Evolutionary conservation across 805 yeast genomes (phyloP).

Genomic region (Kuraishia cidri): DNA sequence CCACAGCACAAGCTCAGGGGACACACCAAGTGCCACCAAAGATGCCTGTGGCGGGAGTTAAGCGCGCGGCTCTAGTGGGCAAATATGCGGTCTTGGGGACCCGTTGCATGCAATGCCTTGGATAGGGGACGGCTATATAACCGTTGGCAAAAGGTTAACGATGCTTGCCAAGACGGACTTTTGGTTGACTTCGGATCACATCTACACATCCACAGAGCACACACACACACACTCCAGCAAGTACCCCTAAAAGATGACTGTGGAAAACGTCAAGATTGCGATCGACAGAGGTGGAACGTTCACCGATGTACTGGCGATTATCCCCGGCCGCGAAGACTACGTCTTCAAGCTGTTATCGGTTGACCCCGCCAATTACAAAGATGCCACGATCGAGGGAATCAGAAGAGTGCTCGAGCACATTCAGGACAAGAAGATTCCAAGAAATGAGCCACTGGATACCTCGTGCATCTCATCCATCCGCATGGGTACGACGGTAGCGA

Average conservation of each 20-base stretch:
- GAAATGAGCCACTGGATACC: constrained; percentile 53
- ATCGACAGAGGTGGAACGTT: constrained; percentile 77
- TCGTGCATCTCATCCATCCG: constrained; percentile 58
- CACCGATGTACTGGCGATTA: constrained; percentile 57
- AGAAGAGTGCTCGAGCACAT: constrained; percentile 63
- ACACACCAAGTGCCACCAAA: no score
- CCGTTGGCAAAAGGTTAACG: no score
- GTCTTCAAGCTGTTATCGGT: constrained; percentile 78
- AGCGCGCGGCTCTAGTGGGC: no score
- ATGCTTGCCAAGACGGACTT: no score
- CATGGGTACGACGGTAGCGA: constrained; percentile 94
- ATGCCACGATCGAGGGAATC: constrained; percentile 91
- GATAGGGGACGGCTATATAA: no score
- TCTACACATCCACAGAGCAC: no score
- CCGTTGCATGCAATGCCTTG: no score
- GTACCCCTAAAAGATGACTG: constrained; percentile 1
- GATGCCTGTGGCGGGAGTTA: no score
- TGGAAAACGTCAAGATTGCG: constrained; percentile 2
- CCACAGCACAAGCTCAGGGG: no score
- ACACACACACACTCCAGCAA: no score
- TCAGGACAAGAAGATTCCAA: constrained; percentile 44
- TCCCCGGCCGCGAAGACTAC: constrained; percentile 48
- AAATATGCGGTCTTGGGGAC: no score
- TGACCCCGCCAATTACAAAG: constrained; percentile 79
- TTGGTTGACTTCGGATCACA: no score